These are phyloP conservation scores for Podospora pseudocomata DNA, from an alignment of 495 filamentous ascomycete genomes.

Conservation along the genomic window DNA sequence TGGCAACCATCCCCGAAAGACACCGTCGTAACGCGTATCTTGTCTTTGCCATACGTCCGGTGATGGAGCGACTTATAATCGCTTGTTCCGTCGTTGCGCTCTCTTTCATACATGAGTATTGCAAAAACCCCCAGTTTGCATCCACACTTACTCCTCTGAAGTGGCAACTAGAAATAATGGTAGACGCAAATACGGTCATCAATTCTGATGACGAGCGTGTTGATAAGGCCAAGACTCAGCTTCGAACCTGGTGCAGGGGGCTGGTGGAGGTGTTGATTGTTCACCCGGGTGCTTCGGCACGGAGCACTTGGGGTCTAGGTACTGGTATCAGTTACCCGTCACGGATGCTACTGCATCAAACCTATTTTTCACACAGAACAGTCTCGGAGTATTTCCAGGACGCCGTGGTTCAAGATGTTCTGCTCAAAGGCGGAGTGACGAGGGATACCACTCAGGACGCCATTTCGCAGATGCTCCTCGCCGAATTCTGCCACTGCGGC, in stretches of 20 bases:
- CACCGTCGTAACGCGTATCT: neutral
- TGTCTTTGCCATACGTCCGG: neutral
- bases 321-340: neutral
- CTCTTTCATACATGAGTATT: neutral
- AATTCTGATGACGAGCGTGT: neutral
- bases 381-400: slow-evolving; percentile 2
- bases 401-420: neutral
- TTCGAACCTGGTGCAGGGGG: neutral
- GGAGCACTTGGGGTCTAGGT: neutral
- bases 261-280: neutral
- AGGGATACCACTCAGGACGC: neutral
- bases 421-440: neutral
- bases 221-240: neutral
- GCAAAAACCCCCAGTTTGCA: neutral
- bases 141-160: neutral
- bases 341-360: neutral
- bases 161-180: neutral
- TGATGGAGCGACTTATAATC: neutral
- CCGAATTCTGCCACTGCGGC: neutral
- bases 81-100: neutral
- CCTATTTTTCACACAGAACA: neutral
- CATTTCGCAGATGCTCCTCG: neutral
- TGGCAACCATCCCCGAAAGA: neutral
- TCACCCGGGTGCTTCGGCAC: neutral
- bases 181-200: neutral